Conservation (phyloP, 2,329 filamentous ascomycete genomes). For the Neonectria ditissima region DNA sequence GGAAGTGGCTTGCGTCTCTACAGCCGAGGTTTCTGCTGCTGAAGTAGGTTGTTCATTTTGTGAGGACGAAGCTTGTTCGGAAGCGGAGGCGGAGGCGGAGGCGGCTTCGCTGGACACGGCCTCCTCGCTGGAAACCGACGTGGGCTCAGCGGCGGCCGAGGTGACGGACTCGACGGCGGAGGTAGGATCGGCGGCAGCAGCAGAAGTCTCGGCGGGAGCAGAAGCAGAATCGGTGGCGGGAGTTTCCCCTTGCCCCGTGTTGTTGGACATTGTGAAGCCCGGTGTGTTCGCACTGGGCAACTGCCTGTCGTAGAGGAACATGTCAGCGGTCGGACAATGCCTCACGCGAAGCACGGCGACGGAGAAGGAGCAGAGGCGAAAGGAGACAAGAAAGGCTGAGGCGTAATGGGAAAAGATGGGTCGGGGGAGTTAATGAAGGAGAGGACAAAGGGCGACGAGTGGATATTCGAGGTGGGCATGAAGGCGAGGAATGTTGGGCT, state of each 20-base stretch:
- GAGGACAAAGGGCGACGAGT: constrained; percentile 24
- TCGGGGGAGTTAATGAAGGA: constrained; percentile 23
- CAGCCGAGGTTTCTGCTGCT: constrained; percentile 11
- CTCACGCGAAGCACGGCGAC: constrained; percentile 27
- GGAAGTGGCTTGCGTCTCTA: constrained; percentile 16
- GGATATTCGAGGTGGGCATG: constrained; percentile 4
- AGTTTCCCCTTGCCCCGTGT: constrained; percentile 37
- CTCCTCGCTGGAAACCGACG: constrained; percentile 25
- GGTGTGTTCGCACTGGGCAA: constrained; percentile 35
- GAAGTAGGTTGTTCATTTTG: constrained; percentile 1
- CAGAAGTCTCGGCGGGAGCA: constrained; percentile 14
- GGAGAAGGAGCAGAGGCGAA: constrained; percentile 5
- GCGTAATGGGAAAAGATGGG: constrained; percentile 9
- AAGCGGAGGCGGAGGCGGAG: background rate
- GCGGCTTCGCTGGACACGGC: background rate
- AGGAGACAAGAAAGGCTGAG: background rate
- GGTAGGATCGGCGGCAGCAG: constrained; percentile 17
- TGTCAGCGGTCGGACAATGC: constrained; percentile 48
- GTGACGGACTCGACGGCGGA: background rate
- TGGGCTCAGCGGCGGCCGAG: constrained; percentile 11
- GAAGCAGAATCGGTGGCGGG: constrained; percentile 39
- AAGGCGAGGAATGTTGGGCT: constrained; percentile 21
- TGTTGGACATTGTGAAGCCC: constrained; percentile 51
- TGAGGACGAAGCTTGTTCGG: background rate
- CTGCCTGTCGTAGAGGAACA: constrained; percentile 48